phyloP scores from a whole-genome alignment of 2,329 filamentous ascomycete species.

The Aspergillus sp. region DNA sequence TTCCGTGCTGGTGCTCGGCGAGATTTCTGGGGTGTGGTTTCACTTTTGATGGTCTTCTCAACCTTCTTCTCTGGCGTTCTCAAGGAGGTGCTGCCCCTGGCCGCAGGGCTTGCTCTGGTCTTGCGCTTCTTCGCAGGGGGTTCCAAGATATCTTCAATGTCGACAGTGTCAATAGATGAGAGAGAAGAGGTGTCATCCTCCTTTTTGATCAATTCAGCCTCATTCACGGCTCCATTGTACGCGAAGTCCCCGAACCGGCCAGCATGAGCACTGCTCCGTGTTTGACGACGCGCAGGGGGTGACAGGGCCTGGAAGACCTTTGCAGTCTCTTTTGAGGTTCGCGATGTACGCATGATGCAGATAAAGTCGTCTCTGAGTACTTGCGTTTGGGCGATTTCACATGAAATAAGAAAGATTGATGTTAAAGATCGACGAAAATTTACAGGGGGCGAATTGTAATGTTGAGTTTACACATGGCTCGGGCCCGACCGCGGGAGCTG shows the following conservation, averaged over 20 bases:
- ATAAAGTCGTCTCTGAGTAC: not conserved
- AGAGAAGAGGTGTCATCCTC: conserved; percentile 40
- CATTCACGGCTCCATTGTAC: conserved; percentile 27
- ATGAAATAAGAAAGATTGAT: conserved; percentile 20
- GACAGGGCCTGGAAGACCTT: conserved; percentile 59
- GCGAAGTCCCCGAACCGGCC: conserved; percentile 34
- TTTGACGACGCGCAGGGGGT: conserved; percentile 47
- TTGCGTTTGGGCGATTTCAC: conserved; percentile 21
- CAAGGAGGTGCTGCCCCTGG: conserved; percentile 4
- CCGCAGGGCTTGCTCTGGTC: conserved; percentile 39
- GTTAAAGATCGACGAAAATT: conserved; percentile 20
- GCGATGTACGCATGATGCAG: conserved; percentile 59
- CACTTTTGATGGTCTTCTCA: conserved; percentile 10
- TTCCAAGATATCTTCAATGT: conserved; percentile 63
- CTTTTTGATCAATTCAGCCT: conserved; percentile 33
- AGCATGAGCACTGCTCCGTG: conserved; percentile 44
- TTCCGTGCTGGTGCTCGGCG: conserved; percentile 48
- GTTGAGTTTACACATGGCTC: conserved; percentile 14
- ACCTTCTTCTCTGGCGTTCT: conserved; percentile 10
- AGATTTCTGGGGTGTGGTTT: conserved; percentile 30
- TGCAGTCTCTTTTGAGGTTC: conserved; percentile 62
- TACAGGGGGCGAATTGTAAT: conserved; percentile 13
- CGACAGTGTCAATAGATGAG: conserved; percentile 45
- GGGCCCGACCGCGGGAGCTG: conserved; percentile 19
- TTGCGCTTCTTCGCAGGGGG: conserved; percentile 55